Percentiles rank a stretch among this genome's conserved stretches.
phyloP scores from a whole-genome alignment of 1,139 yeast species.

The Entelexis paramagnoliae region DNA sequence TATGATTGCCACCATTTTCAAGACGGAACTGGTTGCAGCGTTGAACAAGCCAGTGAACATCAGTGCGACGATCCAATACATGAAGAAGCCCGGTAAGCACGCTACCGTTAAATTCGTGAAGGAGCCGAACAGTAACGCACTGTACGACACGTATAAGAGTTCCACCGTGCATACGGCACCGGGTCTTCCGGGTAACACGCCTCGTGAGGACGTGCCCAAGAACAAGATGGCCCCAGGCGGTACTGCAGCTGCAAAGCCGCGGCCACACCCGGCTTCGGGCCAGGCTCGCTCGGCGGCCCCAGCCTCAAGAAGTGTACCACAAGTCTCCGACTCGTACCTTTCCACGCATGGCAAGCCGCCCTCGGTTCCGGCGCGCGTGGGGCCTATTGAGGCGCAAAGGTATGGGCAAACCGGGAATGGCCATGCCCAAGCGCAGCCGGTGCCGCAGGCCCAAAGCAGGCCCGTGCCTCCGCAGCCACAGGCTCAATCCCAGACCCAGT shows the following conservation, averaged over 20 bases:
- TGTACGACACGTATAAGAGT: conserved; percentile 74
- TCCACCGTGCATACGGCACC: conserved; percentile 72
- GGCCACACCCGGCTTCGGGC: not conserved
- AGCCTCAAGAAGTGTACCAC: conserved; percentile 20
- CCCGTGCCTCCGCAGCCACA: not conserved
- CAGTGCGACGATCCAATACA: conserved; percentile 67
- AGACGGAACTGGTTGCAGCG: conserved; percentile 80
- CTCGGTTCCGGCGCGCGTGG: conserved; percentile 23
- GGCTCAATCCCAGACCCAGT: conserved; percentile 22
- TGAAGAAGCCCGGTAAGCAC: conserved; percentile 75
- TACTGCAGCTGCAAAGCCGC: conserved; percentile 18
- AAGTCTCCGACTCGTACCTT: conserved; percentile 16
- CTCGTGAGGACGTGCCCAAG: conserved; percentile 63
- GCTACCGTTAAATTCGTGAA: conserved; percentile 61
- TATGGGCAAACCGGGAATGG: not conserved
- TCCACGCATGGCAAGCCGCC: conserved; percentile 19
- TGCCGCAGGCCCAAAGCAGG: not conserved
- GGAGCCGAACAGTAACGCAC: conserved; percentile 49
- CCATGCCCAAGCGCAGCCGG: not conserved
- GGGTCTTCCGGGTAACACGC: conserved; percentile 67
- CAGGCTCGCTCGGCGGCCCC: conserved; percentile 16
- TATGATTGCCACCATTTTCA: conserved; percentile 67
- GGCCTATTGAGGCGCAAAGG: conserved; percentile 18
- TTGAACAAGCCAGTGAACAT: conserved; percentile 53
- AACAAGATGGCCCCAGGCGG: conserved; percentile 30